Conservation (phyloP, 2,329 filamentous ascomycete species). For the Aspergillus unguis region DNA sequence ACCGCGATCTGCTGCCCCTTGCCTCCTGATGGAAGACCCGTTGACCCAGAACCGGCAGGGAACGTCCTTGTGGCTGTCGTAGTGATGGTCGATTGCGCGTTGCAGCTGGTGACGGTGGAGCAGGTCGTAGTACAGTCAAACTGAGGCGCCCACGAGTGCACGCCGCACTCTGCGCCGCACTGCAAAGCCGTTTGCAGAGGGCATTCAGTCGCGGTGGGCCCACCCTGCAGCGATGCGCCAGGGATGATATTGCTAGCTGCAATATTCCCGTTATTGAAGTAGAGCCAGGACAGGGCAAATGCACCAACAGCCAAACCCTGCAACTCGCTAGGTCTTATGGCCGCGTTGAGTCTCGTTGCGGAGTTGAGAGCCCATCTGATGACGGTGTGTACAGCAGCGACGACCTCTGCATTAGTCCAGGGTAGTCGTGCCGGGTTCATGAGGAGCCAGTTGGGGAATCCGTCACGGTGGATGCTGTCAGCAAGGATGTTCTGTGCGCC, state of each 20-base stretch:
- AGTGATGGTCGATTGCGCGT: not conserved
- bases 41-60: not conserved
- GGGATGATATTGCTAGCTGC: not conserved
- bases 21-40: not conserved
- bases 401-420: not conserved
- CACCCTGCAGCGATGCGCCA: not conserved
- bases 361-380: not conserved
- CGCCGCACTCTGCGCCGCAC: not conserved
- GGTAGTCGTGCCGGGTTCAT: not conserved
- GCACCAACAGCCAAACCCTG: not conserved
- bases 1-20: constrained; percentile 19
- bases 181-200: not conserved
- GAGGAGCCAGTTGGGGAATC: not conserved
- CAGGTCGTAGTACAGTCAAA: not conserved
- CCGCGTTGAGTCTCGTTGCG: not conserved
- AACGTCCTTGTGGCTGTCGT: not conserved
- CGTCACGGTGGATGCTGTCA: not conserved
- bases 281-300: not conserved
- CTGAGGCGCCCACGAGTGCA: not conserved
- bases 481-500: not conserved
- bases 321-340: not conserved
- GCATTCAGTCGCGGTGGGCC: not conserved
- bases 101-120: not conserved
- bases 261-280: not conserved
- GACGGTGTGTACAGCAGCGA: not conserved